Percentiles rank a stretch among this genome's conserved stretches.
Evolutionary conservation across 1,139 yeast genomes (phyloP).

Genomic region (Candida frijolesensis): DNA sequence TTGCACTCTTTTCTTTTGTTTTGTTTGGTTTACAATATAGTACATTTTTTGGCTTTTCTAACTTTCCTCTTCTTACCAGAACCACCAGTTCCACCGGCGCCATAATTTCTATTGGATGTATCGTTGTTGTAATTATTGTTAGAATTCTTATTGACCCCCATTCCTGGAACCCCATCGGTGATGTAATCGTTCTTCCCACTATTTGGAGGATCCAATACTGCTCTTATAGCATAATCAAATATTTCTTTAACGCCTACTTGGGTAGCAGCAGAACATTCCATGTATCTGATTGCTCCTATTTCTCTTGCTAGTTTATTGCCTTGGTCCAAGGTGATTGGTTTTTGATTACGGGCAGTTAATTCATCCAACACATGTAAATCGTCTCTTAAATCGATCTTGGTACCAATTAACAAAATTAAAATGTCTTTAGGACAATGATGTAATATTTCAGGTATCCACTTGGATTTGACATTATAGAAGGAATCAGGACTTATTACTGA

Average conservation of each 20-base stretch:
- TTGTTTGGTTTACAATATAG: slow-evolving; percentile 38
- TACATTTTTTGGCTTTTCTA: slow-evolving; percentile 50
- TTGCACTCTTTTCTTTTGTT: not conserved
- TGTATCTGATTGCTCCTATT: slow-evolving; percentile 70
- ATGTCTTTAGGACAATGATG: slow-evolving; percentile 92
- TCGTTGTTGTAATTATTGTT: not conserved
- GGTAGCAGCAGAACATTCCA: slow-evolving; percentile 93
- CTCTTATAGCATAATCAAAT: slow-evolving; percentile 77
- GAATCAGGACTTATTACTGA: slow-evolving; percentile 95
- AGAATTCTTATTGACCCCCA: slow-evolving; percentile 2
- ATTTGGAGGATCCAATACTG: slow-evolving; percentile 62
- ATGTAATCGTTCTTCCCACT: slow-evolving; percentile 12
- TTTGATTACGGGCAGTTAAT: slow-evolving; percentile 60
- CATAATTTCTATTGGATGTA: not conserved
- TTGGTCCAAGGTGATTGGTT: slow-evolving; percentile 64
- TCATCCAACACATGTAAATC: slow-evolving; percentile 77
- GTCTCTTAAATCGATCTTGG: slow-evolving; percentile 83
- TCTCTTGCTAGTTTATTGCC: slow-evolving; percentile 72
- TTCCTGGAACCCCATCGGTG: slow-evolving; percentile 7
- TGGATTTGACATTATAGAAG: slow-evolving; percentile 96
- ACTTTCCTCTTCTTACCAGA: slow-evolving; percentile 32
- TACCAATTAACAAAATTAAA: slow-evolving; percentile 79
- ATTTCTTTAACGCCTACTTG: slow-evolving; percentile 84
- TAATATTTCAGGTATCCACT: slow-evolving; percentile 98
- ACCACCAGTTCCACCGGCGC: slow-evolving; percentile 4